Percentiles rank a stretch among this genome's conserved stretches.
Conservation (phyloP, 768 basidiomycete genomes). For the Boletus reticuloceps region DNA sequence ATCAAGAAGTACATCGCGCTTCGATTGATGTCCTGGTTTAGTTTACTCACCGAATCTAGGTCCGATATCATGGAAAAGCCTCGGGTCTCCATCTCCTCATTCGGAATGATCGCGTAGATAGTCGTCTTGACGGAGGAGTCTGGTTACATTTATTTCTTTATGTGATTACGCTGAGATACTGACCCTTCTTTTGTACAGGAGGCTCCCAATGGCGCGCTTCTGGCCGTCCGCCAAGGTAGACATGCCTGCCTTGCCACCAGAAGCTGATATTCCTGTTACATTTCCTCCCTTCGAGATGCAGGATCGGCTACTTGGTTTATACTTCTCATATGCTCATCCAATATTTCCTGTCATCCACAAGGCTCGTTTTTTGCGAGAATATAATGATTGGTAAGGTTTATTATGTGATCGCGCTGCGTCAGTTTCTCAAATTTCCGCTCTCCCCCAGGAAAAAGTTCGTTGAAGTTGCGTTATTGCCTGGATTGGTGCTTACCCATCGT, state of each 20-base stretch:
- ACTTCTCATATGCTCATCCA: slow-evolving; percentile 83
- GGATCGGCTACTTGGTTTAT: slow-evolving; percentile 67
- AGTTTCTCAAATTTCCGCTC: slow-evolving; percentile 1
- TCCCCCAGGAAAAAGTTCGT: slow-evolving; percentile 28
- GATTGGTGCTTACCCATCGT: slow-evolving; percentile 21
- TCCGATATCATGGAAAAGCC: slow-evolving; percentile 79
- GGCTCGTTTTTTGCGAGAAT: slow-evolving; percentile 64
- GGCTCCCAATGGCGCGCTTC: slow-evolving; percentile 69
- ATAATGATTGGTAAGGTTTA: slow-evolving; percentile 45
- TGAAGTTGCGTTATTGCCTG: not conserved
- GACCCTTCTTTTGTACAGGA: slow-evolving; percentile 39
- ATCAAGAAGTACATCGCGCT: slow-evolving; percentile 54
- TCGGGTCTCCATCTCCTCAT: slow-evolving; percentile 78
- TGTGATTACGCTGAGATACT: slow-evolving; percentile 7
- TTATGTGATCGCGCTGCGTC: not conserved
- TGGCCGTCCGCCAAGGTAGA: slow-evolving; percentile 61
- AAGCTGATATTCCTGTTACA: slow-evolving; percentile 42
- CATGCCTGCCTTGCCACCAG: slow-evolving; percentile 36
- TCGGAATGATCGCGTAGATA: slow-evolving; percentile 61
- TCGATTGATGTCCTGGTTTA: not conserved
- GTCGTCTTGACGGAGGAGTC: slow-evolving; percentile 64
- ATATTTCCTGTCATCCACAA: slow-evolving; percentile 81
- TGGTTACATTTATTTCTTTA: slow-evolving; percentile 43
- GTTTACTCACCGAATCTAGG: slow-evolving; percentile 40
- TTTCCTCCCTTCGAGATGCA: slow-evolving; percentile 65